phyloP scores from a whole-genome alignment of 345 rosid species.

The Eucalyptus marginata region DNA sequence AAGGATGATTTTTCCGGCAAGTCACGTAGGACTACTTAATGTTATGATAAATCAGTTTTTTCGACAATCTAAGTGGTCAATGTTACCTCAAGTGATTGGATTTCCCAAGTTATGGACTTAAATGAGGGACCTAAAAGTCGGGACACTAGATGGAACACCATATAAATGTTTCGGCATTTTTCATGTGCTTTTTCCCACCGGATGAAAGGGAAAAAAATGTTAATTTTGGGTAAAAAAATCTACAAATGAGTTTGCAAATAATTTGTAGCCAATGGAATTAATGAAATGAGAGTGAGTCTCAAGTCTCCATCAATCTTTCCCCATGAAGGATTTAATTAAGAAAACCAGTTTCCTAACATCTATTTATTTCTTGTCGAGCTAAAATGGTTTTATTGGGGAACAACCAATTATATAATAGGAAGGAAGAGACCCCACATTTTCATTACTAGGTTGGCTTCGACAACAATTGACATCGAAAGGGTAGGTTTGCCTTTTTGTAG shows the following conservation, averaged over 20 bases:
- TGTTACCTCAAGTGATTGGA: neutral
- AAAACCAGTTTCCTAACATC: neutral
- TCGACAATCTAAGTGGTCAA: neutral
- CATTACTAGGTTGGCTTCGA: neutral
- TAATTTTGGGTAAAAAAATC: neutral
- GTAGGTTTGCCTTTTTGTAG: neutral
- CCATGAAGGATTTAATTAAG: neutral
- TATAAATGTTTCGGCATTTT: neutral
- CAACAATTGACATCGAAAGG: neutral
- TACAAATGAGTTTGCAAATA: neutral
- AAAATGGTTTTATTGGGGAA: too few species aligned
- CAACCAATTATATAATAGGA: too few species aligned
- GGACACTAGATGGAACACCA: fast-evolving
- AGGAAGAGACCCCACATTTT: too few species aligned
- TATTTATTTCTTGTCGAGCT: neutral
- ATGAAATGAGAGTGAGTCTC: neutral
- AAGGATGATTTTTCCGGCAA: fast-evolving
- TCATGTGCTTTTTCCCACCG: neutral
- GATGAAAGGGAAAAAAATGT: neutral
- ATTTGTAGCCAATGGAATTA: neutral
- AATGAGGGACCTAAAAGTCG: neutral
- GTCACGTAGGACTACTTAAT: too few species aligned
- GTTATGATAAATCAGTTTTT: neutral
- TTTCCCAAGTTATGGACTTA: neutral
- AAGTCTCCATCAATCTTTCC: neutral